Conservation (phyloP, 768 basidiomycete species). For the Glaciozyma martinii region DNA sequence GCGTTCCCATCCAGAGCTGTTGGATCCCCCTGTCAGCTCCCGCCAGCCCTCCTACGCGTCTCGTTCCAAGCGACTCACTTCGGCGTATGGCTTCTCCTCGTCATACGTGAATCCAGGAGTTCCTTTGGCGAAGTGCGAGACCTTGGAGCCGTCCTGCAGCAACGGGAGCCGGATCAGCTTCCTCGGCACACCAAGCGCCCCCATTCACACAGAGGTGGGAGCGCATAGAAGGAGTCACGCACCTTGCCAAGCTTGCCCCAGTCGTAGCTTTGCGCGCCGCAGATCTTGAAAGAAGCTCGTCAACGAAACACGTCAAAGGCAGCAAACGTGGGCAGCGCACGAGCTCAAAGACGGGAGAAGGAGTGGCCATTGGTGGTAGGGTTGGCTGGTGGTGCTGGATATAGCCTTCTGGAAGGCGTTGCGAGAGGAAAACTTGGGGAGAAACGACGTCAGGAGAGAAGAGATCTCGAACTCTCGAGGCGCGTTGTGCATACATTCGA, state of each 20-base stretch:
- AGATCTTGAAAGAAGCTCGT: conserved; percentile 11
- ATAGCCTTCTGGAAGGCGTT: no score
- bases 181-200: background rate
- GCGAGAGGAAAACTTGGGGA: no score
- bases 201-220: background rate
- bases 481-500: no score
- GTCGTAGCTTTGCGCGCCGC: conserved; percentile 82
- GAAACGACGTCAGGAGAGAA: no score
- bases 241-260: conserved; percentile 80
- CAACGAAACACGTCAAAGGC: background rate
- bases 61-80: conserved; percentile 49
- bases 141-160: conserved; percentile 52
- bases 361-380: background rate
- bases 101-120: conserved; percentile 61
- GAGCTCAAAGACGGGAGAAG: conserved; percentile 18
- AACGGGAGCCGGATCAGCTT: no score
- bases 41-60: background rate
- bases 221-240: background rate
- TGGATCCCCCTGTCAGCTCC: conserved; percentile 2
- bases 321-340: conserved; percentile 6
- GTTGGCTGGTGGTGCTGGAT: background rate
- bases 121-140: conserved; percentile 69
- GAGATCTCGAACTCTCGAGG: no score
- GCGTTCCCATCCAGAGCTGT: conserved; percentile 99
- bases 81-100: conserved; percentile 73